These are phyloP conservation scores for Penicillium olsonii DNA, from an alignment of 2,329 filamentous ascomycete genomes.

Conservation along the genomic window DNA sequence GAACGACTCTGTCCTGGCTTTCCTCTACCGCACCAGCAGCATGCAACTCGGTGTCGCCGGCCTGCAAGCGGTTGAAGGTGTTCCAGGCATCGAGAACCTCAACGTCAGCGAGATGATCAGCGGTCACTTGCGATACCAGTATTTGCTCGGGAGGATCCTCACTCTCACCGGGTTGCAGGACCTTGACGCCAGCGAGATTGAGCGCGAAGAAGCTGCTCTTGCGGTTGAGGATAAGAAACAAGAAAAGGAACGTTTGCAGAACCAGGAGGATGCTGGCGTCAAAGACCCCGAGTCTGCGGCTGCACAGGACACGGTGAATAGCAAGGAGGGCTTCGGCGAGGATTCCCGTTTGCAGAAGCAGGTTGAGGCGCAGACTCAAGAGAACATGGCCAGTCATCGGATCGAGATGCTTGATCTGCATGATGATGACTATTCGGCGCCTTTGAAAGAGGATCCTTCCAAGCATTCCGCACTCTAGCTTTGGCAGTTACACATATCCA, in stretches of 20 bases:
- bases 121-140: slow-evolving; percentile 71
- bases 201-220: slow-evolving; percentile 46
- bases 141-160: slow-evolving; percentile 66
- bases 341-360: slow-evolving; percentile 31
- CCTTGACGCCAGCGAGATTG: slow-evolving; percentile 51
- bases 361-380: slow-evolving; percentile 31
- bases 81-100: slow-evolving; percentile 61
- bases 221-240: slow-evolving; percentile 41
- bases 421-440: slow-evolving; percentile 21
- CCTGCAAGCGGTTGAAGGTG: slow-evolving; percentile 67
- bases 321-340: slow-evolving; percentile 25
- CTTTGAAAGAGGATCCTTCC: slow-evolving; percentile 16
- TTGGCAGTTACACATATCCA: neutral
- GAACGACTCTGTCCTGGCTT: slow-evolving; percentile 84
- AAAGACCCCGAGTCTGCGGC: slow-evolving; percentile 17
- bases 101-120: slow-evolving; percentile 66
- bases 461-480: slow-evolving; percentile 21
- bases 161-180: slow-evolving; percentile 70
- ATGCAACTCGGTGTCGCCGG: slow-evolving; percentile 83
- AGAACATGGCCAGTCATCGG: slow-evolving; percentile 25
- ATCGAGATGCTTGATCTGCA: slow-evolving; percentile 25
- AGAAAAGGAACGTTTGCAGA: slow-evolving; percentile 35
- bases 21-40: slow-evolving; percentile 81
- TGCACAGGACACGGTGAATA: slow-evolving; percentile 21
- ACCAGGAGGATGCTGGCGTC: slow-evolving; percentile 32